Conservation (phyloP, 371 early-diverging fungal genomes). For the Rhizopus delemar region DNA sequence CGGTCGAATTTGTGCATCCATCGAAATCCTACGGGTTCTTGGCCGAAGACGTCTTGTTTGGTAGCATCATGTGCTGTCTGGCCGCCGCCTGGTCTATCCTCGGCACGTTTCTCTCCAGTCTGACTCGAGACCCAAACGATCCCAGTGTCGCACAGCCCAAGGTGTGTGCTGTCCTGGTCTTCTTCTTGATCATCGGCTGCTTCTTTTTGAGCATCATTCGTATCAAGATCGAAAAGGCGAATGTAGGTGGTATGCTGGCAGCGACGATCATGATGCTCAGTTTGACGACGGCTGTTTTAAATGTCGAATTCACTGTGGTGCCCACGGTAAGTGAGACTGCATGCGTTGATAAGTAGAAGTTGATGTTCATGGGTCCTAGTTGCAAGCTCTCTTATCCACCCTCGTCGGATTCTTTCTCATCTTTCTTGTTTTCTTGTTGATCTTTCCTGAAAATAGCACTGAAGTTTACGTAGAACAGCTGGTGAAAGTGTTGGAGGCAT, state of each 20-base stretch:
- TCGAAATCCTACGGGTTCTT: conserved; percentile 46
- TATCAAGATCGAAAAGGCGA: conserved; percentile 45
- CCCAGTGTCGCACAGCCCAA: conserved; percentile 30
- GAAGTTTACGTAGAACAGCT: conserved; percentile 37
- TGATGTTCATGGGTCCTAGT: conserved; percentile 7
- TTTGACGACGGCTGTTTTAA: conserved; percentile 34
- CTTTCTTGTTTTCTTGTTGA: conserved; percentile 29
- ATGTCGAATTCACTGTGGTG: conserved; percentile 27
- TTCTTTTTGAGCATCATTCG: conserved; percentile 42
- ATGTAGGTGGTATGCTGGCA: conserved; percentile 51
- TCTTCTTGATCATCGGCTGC: conserved; percentile 39
- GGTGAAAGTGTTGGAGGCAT: conserved; percentile 30
- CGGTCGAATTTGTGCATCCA: conserved; percentile 52
- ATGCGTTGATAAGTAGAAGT: neutral
- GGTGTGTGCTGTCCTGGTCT: conserved; percentile 29
- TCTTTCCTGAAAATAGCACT: conserved; percentile 49
- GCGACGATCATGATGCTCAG: conserved; percentile 47
- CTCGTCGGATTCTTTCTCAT: conserved; percentile 35
- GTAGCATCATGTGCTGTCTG: conserved; percentile 43
- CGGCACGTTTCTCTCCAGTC: conserved; percentile 36
- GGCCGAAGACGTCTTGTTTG: conserved; percentile 40
- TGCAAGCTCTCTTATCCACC: conserved; percentile 27
- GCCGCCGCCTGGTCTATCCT: conserved; percentile 43
- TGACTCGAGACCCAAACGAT: conserved; percentile 30
- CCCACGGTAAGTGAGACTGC: conserved; percentile 23